A percentile compares a stretch with the other conserved stretches of the same genome.
phyloP scores from a whole-genome alignment of 129 eudicot genomes.

The Arctium minus region DNA sequence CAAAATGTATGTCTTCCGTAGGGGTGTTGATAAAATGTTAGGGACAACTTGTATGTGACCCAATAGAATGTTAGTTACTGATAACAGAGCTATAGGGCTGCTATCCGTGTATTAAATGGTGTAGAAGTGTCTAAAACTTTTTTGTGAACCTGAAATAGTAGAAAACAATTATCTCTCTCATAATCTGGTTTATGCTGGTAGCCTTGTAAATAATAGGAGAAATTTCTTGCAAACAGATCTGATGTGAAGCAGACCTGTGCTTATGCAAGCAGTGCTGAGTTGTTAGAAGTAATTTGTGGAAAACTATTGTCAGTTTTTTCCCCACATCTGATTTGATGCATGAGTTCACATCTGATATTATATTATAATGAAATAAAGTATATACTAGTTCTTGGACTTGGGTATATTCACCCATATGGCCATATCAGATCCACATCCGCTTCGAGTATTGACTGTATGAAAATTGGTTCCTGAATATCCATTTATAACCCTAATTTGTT shows the following conservation, averaged over 20 bases:
- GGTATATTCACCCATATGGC: not conserved
- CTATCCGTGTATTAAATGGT: not conserved
- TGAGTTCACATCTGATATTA: not conserved
- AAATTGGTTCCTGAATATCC: not conserved
- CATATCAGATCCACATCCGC: not conserved
- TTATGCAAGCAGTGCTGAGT: not conserved
- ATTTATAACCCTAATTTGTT: slow-evolving; percentile 18
- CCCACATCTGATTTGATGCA: not conserved
- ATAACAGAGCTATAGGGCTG: not conserved
- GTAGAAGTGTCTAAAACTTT: not conserved
- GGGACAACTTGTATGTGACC: slow-evolving; percentile 5
- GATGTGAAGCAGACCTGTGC: not conserved
- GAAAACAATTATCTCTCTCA: not conserved
- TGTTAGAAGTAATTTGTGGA: not conserved
- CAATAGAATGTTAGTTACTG: not conserved
- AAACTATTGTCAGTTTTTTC: not conserved
- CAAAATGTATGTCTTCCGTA: not conserved
- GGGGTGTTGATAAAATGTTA: slow-evolving; percentile 2
- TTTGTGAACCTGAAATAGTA: not conserved
- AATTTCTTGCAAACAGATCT: slow-evolving; percentile 4
- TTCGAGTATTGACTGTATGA: not conserved
- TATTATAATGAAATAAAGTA: not conserved
- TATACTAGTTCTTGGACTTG: not conserved
- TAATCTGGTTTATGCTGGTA: not conserved
- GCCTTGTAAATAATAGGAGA: not conserved